phyloP scores from a whole-genome alignment of 1,284 basidiomycete species.

The Ceratobasidium sp. region DNA sequence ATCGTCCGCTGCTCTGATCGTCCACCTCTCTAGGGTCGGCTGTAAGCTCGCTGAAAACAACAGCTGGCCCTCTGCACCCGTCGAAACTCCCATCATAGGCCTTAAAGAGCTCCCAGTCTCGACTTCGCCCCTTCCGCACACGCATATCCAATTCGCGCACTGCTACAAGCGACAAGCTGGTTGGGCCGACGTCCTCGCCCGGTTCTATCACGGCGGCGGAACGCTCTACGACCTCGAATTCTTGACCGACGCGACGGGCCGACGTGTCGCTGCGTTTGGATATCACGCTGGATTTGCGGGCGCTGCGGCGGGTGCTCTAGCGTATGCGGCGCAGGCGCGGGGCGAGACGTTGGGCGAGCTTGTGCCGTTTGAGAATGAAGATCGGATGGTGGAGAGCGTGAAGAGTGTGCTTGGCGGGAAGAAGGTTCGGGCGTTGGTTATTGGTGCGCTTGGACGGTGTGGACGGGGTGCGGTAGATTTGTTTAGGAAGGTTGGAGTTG shows the following conservation, averaged over 20 bases:
- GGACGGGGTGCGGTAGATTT: constrained; percentile 97
- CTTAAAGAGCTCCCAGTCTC: constrained; percentile 95
- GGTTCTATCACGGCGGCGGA: constrained; percentile 90
- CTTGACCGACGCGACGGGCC: constrained; percentile 84
- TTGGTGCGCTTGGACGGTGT: constrained; percentile 96
- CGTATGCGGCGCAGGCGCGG: constrained; percentile 77
- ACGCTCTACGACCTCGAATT: constrained; percentile 98
- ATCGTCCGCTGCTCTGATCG: no score
- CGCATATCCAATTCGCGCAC: constrained; percentile 99
- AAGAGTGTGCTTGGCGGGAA: constrained; percentile 73
- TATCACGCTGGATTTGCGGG: constrained; percentile 99
- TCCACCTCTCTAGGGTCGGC: constrained; percentile 72
- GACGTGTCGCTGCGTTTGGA: constrained; percentile 98
- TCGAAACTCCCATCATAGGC: constrained; percentile 87
- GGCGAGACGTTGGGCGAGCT: constrained; percentile 74
- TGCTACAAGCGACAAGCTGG: constrained; percentile 98
- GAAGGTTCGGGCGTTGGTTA: constrained; percentile 90
- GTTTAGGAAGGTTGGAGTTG: constrained; percentile 92
- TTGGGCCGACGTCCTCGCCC: constrained; percentile 88
- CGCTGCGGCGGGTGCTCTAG: constrained; percentile 92
- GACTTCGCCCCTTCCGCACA: constrained; percentile 85
- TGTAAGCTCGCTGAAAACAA: constrained; percentile 92
- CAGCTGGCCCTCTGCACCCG: constrained; percentile 87
- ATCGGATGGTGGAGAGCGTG: constrained; percentile 82
- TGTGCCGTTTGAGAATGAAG: constrained; percentile 85